Evolutionary conservation across 2,329 filamentous ascomycete genomes (phyloP), one percentile per base, ranked within the genome.

Genomic region (Gnomoniopsis sp.): DNA sequence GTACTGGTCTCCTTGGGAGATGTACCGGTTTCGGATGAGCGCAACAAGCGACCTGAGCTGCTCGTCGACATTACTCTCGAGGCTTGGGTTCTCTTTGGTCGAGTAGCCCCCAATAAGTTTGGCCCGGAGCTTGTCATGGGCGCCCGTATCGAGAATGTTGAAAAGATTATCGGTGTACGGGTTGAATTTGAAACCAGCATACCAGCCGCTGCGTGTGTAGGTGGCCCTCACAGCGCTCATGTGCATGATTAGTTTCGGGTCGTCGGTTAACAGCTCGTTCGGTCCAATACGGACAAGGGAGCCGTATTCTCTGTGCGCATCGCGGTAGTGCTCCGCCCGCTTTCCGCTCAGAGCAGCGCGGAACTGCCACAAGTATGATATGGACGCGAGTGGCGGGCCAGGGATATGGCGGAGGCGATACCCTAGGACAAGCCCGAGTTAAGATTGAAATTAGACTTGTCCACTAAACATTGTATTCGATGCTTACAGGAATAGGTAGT

Each of bases 221-320:
- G 59, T 55, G 26, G 65, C 65, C 7, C 70, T 67, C 3, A 67
- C 69, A 15, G 64, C 66, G 2, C 63, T 64, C 47, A 70, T 68
- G 21, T 68, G 67, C 8, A 65, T 66, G n/a, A 74, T 59, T 3
- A 72, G 59, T 8, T 67, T 67, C 14, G 67, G 64, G 51, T 74
- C 69, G 52, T 68, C 67, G 1, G 72, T 76, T 14, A 72, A 60
- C 10, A 77, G 65, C 23, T 72, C 68, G 48, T 68, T 69, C 17
- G 74, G 73, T 6, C 72, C 74, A 44, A 77, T 65, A 49, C 74
- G 69, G 7, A 68, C 66, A 19, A 73, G 63, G 11, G 44, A 26
- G 33, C 70, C 69, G 55, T 70, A 68, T 8, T 57, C 61, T 11
- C 63, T 47, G 11, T 64, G 65, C 8, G 65, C 59, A 7, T 64